phyloP scores from a whole-genome alignment of 768 basidiomycete species.

The Pholiota conissans region DNA sequence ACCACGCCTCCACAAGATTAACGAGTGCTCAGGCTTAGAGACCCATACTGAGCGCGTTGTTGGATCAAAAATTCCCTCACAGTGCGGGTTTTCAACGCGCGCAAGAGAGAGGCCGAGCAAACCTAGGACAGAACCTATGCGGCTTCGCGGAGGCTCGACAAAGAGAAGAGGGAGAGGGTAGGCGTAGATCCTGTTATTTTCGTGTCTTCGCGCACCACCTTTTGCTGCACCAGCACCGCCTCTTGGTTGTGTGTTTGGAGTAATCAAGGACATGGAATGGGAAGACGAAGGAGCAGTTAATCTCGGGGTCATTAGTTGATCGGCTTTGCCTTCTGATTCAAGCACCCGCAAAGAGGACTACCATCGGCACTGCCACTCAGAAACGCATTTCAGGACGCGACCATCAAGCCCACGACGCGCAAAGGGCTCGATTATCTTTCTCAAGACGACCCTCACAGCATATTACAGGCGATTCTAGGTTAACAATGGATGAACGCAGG shows the following conservation, averaged over 20 bases:
- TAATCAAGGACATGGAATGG: constrained; percentile 46
- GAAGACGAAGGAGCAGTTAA: background rate
- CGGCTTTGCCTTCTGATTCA: constrained; percentile 8
- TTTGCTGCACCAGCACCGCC: constrained; percentile 38
- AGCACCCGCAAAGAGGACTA: constrained; percentile 6
- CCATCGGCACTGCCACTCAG: constrained; percentile 8
- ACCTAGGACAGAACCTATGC: constrained; percentile 46
- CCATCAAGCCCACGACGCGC: constrained; percentile 2
- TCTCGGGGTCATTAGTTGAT: constrained; percentile 1
- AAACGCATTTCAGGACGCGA: background rate
- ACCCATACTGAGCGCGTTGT: constrained; percentile 90
- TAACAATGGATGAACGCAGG: constrained; percentile 65
- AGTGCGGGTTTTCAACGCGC: constrained; percentile 69
- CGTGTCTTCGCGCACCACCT: constrained; percentile 51
- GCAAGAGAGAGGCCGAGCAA: constrained; percentile 59
- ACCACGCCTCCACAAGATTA: constrained; percentile 81
- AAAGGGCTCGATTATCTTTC: background rate
- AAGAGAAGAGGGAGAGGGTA: constrained; percentile 69
- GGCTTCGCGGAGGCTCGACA: constrained; percentile 40
- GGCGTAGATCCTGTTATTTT: constrained; percentile 69
- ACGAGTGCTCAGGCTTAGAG: constrained; percentile 57
- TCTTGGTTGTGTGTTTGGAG: constrained; percentile 38
- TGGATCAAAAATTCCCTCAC: constrained; percentile 75
- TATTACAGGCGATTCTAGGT: background rate
- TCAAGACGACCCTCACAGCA: background rate